A percentile compares a stretch with the other conserved stretches of the same genome.
phyloP scores from a whole-genome alignment of 1,284 basidiomycete species.

The Ustilago esculenta region DNA sequence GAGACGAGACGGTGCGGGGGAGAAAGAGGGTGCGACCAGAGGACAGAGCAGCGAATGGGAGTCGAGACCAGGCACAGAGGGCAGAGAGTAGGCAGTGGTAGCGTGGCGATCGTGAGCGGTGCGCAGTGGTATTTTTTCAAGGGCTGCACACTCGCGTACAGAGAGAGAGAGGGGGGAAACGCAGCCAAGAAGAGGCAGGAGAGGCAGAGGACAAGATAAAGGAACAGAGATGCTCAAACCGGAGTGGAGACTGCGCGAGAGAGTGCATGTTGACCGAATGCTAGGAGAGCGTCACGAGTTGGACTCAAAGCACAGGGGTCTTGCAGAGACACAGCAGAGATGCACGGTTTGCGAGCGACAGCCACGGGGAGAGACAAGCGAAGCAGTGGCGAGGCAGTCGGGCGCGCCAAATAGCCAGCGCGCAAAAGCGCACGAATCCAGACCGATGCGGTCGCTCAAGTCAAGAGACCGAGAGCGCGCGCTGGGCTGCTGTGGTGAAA shows the following conservation, averaged over 20 bases:
- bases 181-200: constrained; percentile 1
- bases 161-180: not conserved
- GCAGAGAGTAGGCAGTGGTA: not conserved
- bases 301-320: constrained; percentile 8
- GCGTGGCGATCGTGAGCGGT: constrained; percentile 26
- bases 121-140: constrained; percentile 6
- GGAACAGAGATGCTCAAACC: too few species aligned
- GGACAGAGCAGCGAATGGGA: not conserved
- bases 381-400: too few species aligned
- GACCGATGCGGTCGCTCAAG: too few species aligned
- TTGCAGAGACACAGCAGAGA: constrained; percentile 3
- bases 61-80: not conserved
- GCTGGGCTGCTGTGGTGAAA: too few species aligned
- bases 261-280: too few species aligned
- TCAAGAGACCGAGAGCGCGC: too few species aligned
- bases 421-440: too few species aligned
- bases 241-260: too few species aligned
- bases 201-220: not conserved
- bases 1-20: not conserved
- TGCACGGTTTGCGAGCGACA: not conserved
- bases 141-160: not conserved
- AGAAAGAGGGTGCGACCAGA: not conserved
- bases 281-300: too few species aligned
- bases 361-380: not conserved
- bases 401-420: too few species aligned